phyloP scores from a whole-genome alignment of 441 rosid genomes.

The Syzygium syzygioides region DNA sequence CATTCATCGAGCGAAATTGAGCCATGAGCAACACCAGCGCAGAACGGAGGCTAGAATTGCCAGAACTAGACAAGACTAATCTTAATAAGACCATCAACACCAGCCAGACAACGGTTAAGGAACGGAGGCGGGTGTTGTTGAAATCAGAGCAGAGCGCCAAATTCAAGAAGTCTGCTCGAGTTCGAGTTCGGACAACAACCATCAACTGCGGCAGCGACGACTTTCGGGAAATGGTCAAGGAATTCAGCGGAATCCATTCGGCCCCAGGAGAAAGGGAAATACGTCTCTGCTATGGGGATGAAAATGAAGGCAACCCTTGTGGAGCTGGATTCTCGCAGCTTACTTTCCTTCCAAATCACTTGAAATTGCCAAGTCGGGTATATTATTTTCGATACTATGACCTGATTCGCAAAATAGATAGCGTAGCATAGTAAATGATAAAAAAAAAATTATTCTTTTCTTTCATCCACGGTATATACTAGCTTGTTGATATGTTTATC shows the following conservation, averaged over 20 bases:
- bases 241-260: background rate
- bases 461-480: background rate
- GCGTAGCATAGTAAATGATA: background rate
- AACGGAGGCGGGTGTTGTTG: background rate
- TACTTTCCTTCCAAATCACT: background rate
- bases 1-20: background rate
- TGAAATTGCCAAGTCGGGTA: background rate
- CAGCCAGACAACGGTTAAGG: background rate
- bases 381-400: background rate
- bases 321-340: background rate
- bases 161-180: background rate
- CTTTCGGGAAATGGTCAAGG: background rate
- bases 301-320: background rate
- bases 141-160: background rate
- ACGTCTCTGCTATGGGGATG: background rate
- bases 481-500: background rate
- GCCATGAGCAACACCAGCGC: background rate
- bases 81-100: background rate
- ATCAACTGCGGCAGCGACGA: background rate
- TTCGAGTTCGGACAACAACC: background rate
- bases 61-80: background rate
- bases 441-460: background rate
- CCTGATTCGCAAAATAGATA: too few relatives aligned
- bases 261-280: background rate
- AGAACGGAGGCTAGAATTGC: background rate